Evolutionary conservation across 2,329 filamentous ascomycete genomes (phyloP), one percentile per base, ranked within the genome.

Genomic region (Aspergillus sp.): DNA sequence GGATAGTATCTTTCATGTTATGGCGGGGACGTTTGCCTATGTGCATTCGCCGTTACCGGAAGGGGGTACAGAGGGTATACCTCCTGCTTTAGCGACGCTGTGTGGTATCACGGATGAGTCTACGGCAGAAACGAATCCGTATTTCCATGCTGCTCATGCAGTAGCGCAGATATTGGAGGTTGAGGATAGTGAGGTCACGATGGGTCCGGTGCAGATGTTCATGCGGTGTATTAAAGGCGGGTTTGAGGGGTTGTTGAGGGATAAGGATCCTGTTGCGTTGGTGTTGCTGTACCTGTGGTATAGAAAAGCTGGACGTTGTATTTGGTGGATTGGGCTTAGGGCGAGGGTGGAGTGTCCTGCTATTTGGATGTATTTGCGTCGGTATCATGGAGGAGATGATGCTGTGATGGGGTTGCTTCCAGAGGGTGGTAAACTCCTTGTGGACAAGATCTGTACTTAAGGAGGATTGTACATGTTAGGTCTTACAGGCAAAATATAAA

Each of bases 251-350:
- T 57, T 79, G 23, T 69, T 81, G 0, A 60, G 38, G 12, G 15
- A 54, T 4, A 78, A 58, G 12, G 78, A 81, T 38, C 73, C 79
- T 2, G 62, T 74, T 0, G 77, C 79, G 1, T 71, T 81, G 0
- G 45, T 80, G 53, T 39, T 81, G 38, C 62, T 81, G 0, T 79
- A 79, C 63, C 58, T 80, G 4, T 81, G 79, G 79, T 81, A 80
- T 49, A 66, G 69, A 19, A 80, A 79, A 65, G 70, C 72, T 57
- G 53, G 78, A 38, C 71, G 71, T 15, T 70, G 70, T 66, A 73
- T 80, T 62, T 81, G 79, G 79, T 81, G 78, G 77, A 74, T 81
- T 60, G 73, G 73, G 19, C 69, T 80, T 0, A 70, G 79, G 36
- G 76, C 78, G 1, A 72, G 72, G 55, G 72, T 81, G 38, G 80